Base-by-base conservation (phyloP, 1,284 basidiomycete genomes). In the Sanghuangporus weigelae region DNA sequence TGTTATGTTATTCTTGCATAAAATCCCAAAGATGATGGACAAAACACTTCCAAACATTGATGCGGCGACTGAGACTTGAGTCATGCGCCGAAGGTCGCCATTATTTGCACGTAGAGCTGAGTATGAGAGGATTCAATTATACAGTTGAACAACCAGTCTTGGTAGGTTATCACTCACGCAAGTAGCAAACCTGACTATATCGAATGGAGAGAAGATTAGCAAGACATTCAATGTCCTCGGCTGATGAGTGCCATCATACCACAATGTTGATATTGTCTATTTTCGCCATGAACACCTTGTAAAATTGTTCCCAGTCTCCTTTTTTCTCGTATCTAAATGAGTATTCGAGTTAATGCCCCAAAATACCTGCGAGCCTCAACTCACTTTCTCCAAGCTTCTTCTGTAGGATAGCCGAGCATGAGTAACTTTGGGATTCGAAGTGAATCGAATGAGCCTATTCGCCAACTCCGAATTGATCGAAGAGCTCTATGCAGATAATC, bases 261-360 rank as follows among this genome's bases (percentile, higher is more conserved):
- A 63, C 62, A 6, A 63, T 63, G 10, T 26, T 57, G 44, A 63
- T 58, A 54, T 63, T 63, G 21, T 63, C 62, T 42, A 63, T 63
- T 23, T 63, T 63, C 48, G 51, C 53, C 62, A 63, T 63, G 16
- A 63, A 39, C 10, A 63, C 51, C 19, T 46, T 31, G 35, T 63
- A 51, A 31, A 63, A 7, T 36, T 56, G 62, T 11, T 23, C 21
- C 62, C 62, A 63, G 19, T 63, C 56, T 14, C 49, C 31, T 6
- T 53, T 12, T 31, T 21, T 31, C 36, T 63, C 56, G 31, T 63
- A 54, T 36, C 62, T 63, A 54, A 57, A 48, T 2, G 4, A 10
- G 12, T 21, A 21, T 14, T 10, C 31, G 19, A 42, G 21, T 21
- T n/a, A 51, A 51, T 40, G 19, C 39, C 2, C 16, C 7, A 3